Evolutionary conservation across 1,284 basidiomycete genomes (phyloP).

Genomic region (Wolfiporia cocos): DNA sequence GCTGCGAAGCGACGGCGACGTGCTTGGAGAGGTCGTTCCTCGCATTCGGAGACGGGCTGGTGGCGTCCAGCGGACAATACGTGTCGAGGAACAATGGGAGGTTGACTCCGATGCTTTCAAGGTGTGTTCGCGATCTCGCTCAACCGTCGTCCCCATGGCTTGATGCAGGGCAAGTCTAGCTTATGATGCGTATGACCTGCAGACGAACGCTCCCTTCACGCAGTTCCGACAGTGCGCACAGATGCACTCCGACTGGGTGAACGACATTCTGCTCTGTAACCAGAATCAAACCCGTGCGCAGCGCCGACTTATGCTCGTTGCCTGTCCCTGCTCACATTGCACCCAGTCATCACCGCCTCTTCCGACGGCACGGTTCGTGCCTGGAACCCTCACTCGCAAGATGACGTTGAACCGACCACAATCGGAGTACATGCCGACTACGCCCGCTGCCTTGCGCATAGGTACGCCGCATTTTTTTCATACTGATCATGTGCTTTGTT

Average conservation of each 20-base stretch:
- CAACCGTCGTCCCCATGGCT: neutral
- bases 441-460: constrained; percentile 80
- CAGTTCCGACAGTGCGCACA: constrained; percentile 82
- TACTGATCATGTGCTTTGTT: constrained; percentile 6
- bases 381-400: constrained; percentile 81
- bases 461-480: constrained; percentile 33
- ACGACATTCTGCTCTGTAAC: constrained; percentile 91
- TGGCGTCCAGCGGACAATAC: constrained; percentile 33
- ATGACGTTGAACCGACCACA: constrained; percentile 50
- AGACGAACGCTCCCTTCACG: constrained; percentile 15
- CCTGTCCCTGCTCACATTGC: neutral
- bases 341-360: constrained; percentile 83
- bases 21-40: constrained; percentile 62
- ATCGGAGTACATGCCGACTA: constrained; percentile 93
- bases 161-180: no score
- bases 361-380: constrained; percentile 94
- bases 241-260: constrained; percentile 93
- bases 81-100: constrained; percentile 78
- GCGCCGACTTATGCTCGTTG: neutral
- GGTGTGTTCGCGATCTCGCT: constrained; percentile 18
- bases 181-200: neutral
- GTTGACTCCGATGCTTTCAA: constrained; percentile 48
- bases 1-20: constrained; percentile 58
- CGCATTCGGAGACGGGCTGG: constrained; percentile 18
- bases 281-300: constrained; percentile 79